Evolutionary conservation across 1,139 yeast species (phyloP), one percentile per base, ranked within the genome.

Genomic region (Yueomyces sp.): DNA sequence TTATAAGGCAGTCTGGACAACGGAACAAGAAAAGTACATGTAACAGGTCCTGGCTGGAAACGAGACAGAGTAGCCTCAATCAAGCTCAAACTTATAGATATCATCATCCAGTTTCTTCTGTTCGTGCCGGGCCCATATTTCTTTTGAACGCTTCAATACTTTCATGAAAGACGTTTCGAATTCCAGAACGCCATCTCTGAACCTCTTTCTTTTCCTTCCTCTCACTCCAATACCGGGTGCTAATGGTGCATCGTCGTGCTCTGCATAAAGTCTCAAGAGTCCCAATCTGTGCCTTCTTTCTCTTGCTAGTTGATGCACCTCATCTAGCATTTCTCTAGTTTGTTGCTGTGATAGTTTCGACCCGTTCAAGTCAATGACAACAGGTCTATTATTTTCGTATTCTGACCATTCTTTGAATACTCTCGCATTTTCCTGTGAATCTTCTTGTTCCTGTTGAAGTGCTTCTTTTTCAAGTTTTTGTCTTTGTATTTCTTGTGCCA

Each of bases 141-240:
- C n/a, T 19, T 33, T 33, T 6, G 35, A 11, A 9, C 8, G 19
- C 5, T n/a, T n/a, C n/a, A 33, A n/a, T 6, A 33, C 35, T 6
- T n/a, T 4, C 19, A 33, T 9, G n/a, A 33, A 57, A 42, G 57
- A 62, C 3, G 64, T 60, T 45, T 61, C 64, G 43, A 56, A 59
- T 2, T 63, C 64, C 19, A 59, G 43, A 26, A 56, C 48, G 6
- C 51, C 52, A 40, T 60, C 64, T 31, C 48, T 52, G 44, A 50
- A 59, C 48, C 54, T 59, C 50, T 54, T 57, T 37, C 63, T 51
- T 42, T 59, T 61, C 46, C 60, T 59, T 38, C 64, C 64, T 39
- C 64, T 56, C 29, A 60, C 55, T 12, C 65, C 65, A 12, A 59
- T 52, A 4, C 58, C 55, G 4, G 60, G 55, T 1, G 63, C 64